A percentile compares a stretch with the other conserved stretches of the same genome.
phyloP scores from a whole-genome alignment of 2,329 filamentous ascomycete species.

The Fusarium succisae region DNA sequence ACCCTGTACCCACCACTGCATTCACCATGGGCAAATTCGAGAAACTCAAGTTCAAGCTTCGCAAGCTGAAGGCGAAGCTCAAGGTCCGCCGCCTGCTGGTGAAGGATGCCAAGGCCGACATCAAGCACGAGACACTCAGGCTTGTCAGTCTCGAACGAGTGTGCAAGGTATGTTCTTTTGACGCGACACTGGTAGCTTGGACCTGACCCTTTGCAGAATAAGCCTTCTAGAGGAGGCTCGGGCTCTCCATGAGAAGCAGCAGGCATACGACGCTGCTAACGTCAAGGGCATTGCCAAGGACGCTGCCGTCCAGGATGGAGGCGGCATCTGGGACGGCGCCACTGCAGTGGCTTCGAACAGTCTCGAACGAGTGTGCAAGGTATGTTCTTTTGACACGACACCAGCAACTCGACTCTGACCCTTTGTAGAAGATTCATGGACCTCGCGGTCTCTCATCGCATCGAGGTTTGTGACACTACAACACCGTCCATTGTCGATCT shows the following conservation, averaged over 20 bases:
- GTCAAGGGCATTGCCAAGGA: no score
- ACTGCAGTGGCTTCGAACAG: not conserved
- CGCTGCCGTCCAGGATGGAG: no score
- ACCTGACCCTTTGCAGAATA: not conserved
- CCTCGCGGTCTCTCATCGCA: conserved; percentile 52
- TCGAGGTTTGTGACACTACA: conserved; percentile 52
- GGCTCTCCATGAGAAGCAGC: no score
- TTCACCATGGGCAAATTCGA: no score
- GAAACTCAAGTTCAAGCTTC: not conserved
- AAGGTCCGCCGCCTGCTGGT: not conserved
- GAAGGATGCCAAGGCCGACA: not conserved
- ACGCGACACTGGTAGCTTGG: not conserved
- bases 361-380: not conserved
- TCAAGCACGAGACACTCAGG: no score
- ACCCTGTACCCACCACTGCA: no score
- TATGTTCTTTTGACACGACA: not conserved
- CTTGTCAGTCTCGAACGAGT: not conserved
- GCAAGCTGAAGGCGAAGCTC: not conserved
- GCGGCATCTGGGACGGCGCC: no score
- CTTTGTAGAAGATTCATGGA: not conserved
- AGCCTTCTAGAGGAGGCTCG: no score
- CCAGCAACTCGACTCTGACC: not conserved
- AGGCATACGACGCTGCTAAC: no score
- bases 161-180: not conserved
- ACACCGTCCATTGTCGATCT: conserved; percentile 51